Evolutionary conservation across 805 yeast species (phyloP), one percentile per base, ranked within the genome.

Genomic region (Hanseniaspora valbyensis): DNA sequence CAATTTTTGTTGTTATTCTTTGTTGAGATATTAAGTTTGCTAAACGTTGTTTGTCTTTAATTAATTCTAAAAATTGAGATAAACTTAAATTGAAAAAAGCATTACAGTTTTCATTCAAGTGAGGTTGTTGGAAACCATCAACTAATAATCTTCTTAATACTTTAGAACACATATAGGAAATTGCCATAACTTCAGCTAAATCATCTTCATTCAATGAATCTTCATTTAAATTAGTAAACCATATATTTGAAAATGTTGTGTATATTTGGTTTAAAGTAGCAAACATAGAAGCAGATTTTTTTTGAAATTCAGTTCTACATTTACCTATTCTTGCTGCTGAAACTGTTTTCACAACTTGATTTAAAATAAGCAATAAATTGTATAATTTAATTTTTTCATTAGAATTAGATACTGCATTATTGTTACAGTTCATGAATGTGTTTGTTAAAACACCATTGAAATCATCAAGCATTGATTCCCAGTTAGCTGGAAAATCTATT

Each of bases 251-350:
- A 52, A 76, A 76, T 18, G 68, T 61, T 19, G 71, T 57, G 62
- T 88, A 88, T 45, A 80, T 66, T 52, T 77, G 74, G 22, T 80
- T 73, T 34, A 87, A 62, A 2, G 76, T 66, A 0, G 82, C 78
- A 9, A 81, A 71, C 1, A 89, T 65, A 3, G 76, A 63, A 0
- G 86, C 85, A 0, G 84, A 75, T 54, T 83, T 79, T 44, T 76
- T 69, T 61, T 83, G 92, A 75, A 88, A 72, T 0, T 87, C 85
- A 21, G 80, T 80, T 57, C 84, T 75, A 2, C 90, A 78, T 54
- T 86, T 75, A 6, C 97, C 97, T 32, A 90, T 84, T 56, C 89
- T 71, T 1, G 89, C 88, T 50, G 81, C 68, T 1, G 89, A 73
- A 24, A 90, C 65, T 2, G 75, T 70, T 64, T 92, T 92, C 55